Evolutionary conservation across 306 rosid genomes (phyloP), one percentile per base, ranked within the genome.

Genomic region (Ochetophila trinervis): DNA sequence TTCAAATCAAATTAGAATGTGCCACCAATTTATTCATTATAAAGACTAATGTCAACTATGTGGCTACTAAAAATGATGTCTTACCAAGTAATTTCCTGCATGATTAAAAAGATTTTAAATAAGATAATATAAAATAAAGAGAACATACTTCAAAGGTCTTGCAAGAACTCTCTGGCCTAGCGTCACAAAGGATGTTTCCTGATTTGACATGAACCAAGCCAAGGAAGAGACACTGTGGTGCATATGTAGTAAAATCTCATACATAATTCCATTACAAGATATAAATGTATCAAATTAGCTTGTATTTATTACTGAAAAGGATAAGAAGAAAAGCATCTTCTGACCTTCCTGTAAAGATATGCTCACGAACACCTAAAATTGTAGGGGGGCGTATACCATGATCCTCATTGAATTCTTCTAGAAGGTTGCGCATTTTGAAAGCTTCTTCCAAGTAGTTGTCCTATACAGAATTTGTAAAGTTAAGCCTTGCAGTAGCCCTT

Each of bases 171-270:
- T 84, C 76, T 93, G 99, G 53, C 99, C 99, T 57, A 93, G 77
- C 57, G 99, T 93, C 65, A 93, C 99, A 72, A 93, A 93, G 73
- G 94, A 86, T 60, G 92, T 86, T 77, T 93, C 99, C 83, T 93
- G 99, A 85, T 93, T 93, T 68, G 99, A 93, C 99, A 93, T 93
- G 73, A 93, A 93, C 99, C 99, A 93, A 63, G 96, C 99, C 88
- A 90, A 71, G 54, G 99, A 93, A 67, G 99, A 93, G 52, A 93
- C 99, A 90, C 99, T 93, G 95, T 59, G 65, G 62, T 66, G 20
- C 62, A 56, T 45, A 53, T 40, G 32, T 40, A 57, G 36, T 44
- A 69, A 69, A 63, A 60, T 27, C 55, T 51, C 37, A 53, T 24
- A 65, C 50, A 56, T 48, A 55, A 57, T 56, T 57, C 21, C 4